Base-by-base conservation (phyloP, 2,329 filamentous ascomycete species). In the Hyphodiscus sp. region DNA sequence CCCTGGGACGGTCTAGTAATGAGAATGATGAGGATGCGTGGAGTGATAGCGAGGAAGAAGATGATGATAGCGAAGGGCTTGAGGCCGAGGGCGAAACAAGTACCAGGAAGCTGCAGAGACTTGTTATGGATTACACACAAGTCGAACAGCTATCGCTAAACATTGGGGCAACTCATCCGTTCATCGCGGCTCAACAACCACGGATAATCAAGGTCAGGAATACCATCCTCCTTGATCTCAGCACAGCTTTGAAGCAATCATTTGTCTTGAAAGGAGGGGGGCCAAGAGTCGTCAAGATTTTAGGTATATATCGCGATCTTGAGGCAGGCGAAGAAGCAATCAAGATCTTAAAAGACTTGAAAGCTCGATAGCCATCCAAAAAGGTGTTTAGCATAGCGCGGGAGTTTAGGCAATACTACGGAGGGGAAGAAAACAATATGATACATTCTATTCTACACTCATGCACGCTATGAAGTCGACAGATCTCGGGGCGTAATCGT, bases 171-270 rank as follows among this genome's bases (percentile, higher is more conserved):
- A 70, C 75, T 4, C 84, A 88, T 70, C 84, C 85, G 1, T 88
- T 88, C 61, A 65, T 89, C 16, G 65, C 74, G 38, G 74, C 74
- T 16, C 82, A 86, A 62, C 71, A 78, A 58, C 68, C 73, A 5
- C 72, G 85, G 48, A 68, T 87, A 51, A 67, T 73, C 41, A 79
- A 78, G 61, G 73, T 87, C 20, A 76, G 78, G 55, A 81, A 81
- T 52, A 85, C 82, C 0, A 67, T 89, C 53, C 67, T 87, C 30
- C 70, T 87, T 45, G 85, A 89, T 70, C 69, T 89, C 30, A 81
- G 78, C 52, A 78, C 78, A 42, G 81, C 81, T 5, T 67, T 87
- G 51, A 80, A 82, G 63, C 79, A 84, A 61, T 75, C 78, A 7
- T 77, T 73, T 47, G 63, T 64, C 15, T 63, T 69, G 20, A 68